Base-by-base conservation (phyloP, 306 rosid genomes). In the Trifolium fragiferum region DNA sequence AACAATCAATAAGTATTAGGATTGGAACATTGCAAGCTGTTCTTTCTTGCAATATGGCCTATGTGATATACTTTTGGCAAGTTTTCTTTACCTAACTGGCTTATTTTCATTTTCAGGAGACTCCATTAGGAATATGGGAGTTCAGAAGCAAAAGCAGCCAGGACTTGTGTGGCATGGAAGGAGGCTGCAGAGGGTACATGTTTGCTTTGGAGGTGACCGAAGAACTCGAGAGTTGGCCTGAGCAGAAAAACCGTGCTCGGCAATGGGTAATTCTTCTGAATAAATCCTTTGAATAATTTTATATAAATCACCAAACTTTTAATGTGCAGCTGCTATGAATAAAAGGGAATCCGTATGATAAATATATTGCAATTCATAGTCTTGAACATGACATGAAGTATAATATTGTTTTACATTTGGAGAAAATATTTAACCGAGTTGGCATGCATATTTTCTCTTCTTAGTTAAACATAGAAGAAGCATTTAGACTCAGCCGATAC, bases 101-200 rank as follows among this genome's bases (percentile, higher is more conserved):
- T 73, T 65, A 16, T 37, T 80, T 73, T 80, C 63, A 54, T 82
- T 66, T 83, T 63, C 76, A 92, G 98, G 93, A 90, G 76, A 78
- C 67, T 53, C 90, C 89, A 38, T 77, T 92, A 70, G 98, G 98
- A 82, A 81, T 79, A 41, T 92, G 98, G 98, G 92, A 87, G 70
- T 92, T 90, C 80, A 85, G 93, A 83, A 92, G 98, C 88, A 92
- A 90, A 87, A 92, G 93, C 81, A 88, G 77, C 33, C 83, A 87
- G 76, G 74, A 88, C 62, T 51, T 81, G 57, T 79, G 88, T 82
- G 70, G 84, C 76, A 66, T 73, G 62, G 86, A 84, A 79, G 98
- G 98, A 68, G 96, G 86, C 51, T 88, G 98, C 88, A 71, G 82
- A 77, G 98, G 98, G 43, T 92, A 88, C 83, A 92, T 92, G 96